Evolutionary conservation across 2,329 filamentous ascomycete genomes (phyloP).

Genomic region (Keithomyces neogunnii): DNA sequence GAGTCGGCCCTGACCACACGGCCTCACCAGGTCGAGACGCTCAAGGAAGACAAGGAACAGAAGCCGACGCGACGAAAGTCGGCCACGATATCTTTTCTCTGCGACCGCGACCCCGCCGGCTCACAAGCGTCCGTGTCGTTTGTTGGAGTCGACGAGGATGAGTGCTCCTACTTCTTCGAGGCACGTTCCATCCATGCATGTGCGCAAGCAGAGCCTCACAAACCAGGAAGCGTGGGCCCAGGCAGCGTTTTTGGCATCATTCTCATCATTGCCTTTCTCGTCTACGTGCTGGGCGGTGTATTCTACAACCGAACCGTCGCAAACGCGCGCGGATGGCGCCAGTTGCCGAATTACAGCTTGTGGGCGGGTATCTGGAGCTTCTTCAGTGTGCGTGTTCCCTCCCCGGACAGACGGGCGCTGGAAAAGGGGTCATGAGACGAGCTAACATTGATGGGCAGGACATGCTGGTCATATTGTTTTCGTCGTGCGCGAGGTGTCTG

Average conservation of each 20-base stretch:
- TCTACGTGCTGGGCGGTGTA: slow-evolving; percentile 86
- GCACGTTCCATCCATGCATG: slow-evolving; percentile 81
- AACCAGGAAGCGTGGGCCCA: slow-evolving; percentile 63
- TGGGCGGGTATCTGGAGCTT: slow-evolving; percentile 87
- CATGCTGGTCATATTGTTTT: slow-evolving; percentile 58
- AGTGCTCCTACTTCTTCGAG: slow-evolving; percentile 95
- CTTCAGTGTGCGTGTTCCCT: slow-evolving; percentile 49
- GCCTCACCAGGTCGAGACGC: slow-evolving; percentile 12
- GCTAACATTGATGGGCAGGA: slow-evolving; percentile 34
- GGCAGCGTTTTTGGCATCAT: slow-evolving; percentile 84
- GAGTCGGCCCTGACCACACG: slow-evolving; percentile 1
- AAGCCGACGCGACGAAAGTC: slow-evolving; percentile 52
- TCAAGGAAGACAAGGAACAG: slow-evolving; percentile 17
- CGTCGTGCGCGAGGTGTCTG: slow-evolving; percentile 59
- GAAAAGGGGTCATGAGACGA: slow-evolving; percentile 5
- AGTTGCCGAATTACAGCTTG: slow-evolving; percentile 86
- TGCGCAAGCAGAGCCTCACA: slow-evolving; percentile 56
- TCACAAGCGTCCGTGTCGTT: slow-evolving; percentile 69
- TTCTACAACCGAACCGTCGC: slow-evolving; percentile 94
- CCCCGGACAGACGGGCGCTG: no score
- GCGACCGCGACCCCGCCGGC: slow-evolving; percentile 70
- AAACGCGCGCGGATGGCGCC: slow-evolving; percentile 89
- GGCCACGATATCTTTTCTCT: slow-evolving; percentile 85
- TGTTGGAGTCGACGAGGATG: slow-evolving; percentile 73
- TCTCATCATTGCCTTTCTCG: slow-evolving; percentile 63